A percentile compares a stretch with the other conserved stretches of the same genome.
Evolutionary conservation across 176 grass and related monocot genomes (phyloP).

Genomic region (Carex parvula): DNA sequence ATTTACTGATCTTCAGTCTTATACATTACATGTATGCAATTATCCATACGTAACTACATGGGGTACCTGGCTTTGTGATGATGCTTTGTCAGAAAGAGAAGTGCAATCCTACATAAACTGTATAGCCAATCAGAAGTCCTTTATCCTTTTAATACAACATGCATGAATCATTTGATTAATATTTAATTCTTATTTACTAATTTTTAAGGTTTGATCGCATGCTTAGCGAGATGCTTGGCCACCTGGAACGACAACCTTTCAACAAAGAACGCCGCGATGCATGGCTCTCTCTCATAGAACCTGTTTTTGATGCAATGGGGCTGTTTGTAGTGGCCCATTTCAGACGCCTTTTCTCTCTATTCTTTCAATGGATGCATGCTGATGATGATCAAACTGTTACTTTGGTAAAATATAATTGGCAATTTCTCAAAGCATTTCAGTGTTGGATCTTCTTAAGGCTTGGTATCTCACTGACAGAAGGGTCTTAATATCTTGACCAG

Average conservation of each 20-base stretch:
- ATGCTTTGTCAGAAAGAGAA: neutral
- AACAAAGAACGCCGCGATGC: constrained; percentile 58
- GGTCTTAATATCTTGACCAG: neutral
- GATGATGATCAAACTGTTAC: constrained; percentile 80
- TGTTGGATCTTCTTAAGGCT: constrained; percentile 2
- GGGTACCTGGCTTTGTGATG: neutral
- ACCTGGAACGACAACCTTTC: constrained; percentile 77
- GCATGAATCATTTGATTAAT: neutral
- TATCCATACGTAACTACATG: neutral
- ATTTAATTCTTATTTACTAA: neutral
- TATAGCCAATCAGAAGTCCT: neutral
- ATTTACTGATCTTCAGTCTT: neutral
- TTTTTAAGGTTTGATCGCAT: constrained; percentile 67
- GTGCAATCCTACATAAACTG: constrained; percentile 5
- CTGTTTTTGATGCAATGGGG: constrained; percentile 81
- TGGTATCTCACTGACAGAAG: neutral
- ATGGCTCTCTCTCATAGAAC: constrained; percentile 69
- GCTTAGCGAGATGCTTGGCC: constrained; percentile 79
- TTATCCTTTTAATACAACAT: neutral
- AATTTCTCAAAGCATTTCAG: constrained; percentile 3
- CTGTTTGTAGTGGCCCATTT: constrained; percentile 88
- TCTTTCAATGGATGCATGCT: constrained; percentile 85
- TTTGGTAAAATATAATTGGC: constrained; percentile 41
- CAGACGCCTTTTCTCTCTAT: constrained; percentile 71
- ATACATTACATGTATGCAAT: neutral